Evolutionary conservation across 345 rosid species (phyloP).

Genomic region (Eucalyptus regnans): DNA sequence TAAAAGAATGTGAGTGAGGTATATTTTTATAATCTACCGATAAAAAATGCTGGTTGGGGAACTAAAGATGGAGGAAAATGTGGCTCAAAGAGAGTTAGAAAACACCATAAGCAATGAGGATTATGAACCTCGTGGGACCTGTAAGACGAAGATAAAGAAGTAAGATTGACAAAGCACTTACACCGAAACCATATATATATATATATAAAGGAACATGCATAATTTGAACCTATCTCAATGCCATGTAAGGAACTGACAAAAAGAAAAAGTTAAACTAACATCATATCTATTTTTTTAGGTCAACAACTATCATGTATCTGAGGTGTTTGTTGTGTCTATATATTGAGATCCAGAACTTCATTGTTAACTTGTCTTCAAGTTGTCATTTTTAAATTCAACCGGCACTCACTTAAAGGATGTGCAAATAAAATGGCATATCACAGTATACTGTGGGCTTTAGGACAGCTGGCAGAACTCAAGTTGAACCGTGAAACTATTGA

Average conservation of each 20-base stretch:
- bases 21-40: neutral
- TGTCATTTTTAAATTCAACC: neutral
- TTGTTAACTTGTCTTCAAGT: neutral
- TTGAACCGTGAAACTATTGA: neutral
- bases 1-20: neutral
- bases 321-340: neutral
- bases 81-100: neutral
- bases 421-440: neutral
- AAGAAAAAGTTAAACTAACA: neutral
- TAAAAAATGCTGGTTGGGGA: neutral
- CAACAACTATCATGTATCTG: neutral
- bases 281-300: neutral
- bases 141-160: neutral
- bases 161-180: neutral
- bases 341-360: neutral
- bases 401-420: neutral
- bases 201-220: neutral
- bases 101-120: neutral
- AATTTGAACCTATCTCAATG: neutral
- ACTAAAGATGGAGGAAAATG: neutral
- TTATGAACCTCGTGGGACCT: neutral
- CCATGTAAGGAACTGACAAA: neutral
- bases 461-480: neutral
- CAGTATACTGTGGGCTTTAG: neutral
- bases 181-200: neutral